Conservation (phyloP, 768 basidiomycete genomes). For the Mrakia frigida region DNA sequence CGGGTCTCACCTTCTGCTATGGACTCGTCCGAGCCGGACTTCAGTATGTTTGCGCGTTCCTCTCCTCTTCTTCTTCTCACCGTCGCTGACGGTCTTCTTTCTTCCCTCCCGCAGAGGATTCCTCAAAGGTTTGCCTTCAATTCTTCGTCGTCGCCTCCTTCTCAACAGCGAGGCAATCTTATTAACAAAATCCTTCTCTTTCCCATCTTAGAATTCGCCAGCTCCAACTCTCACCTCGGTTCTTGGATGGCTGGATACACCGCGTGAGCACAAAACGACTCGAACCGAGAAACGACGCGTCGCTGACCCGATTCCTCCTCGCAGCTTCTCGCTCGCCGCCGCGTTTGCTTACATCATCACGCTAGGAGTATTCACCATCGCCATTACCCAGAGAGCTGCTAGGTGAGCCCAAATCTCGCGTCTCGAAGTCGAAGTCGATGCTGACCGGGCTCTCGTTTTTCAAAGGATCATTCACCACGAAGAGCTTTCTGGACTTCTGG, state of each 20-base stretch:
- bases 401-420: neutral
- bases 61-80: neutral
- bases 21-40: neutral
- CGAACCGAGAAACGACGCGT: neutral
- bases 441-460: too few species aligned
- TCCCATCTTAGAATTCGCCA: neutral
- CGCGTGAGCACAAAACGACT: neutral
- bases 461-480: neutral
- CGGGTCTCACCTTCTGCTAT: neutral
- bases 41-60: neutral
- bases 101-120: neutral
- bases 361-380: neutral
- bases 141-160: neutral
- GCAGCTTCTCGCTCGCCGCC: neutral
- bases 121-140: neutral
- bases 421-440: neutral
- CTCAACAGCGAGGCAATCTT: too few species aligned
- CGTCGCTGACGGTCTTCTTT: neutral
- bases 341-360: neutral
- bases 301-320: neutral
- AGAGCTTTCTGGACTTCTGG: slow-evolving; percentile 21
- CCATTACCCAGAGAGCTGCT: neutral
- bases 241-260: neutral
- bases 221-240: neutral
- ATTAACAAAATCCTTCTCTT: neutral